Base-by-base conservation (phyloP, 2,329 filamentous ascomycete genomes). In the Apiospora phragmitis region DNA sequence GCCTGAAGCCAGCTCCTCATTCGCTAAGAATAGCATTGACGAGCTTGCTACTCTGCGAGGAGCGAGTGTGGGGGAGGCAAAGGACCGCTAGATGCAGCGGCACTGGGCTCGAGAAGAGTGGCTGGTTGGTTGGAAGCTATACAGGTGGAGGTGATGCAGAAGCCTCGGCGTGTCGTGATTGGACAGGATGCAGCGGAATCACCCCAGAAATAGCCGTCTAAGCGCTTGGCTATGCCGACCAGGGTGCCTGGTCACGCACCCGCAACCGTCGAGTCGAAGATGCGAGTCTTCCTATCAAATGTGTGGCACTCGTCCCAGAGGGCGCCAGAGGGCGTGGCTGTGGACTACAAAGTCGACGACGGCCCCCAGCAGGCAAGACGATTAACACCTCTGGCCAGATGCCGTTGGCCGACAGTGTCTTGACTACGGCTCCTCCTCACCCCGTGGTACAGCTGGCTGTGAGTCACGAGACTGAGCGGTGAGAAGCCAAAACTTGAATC, bases 1-100 rank as follows among this genome's bases (percentile, higher is more conserved):
- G 55, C 29, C 55, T 62, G 55, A 62, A 62, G 32, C 18, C 18
- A 14, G 32, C 55, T 62, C 69, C 65, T 67, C 66, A 68, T 65
- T 71, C 76, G 74, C 78, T 78, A 79, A 79, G 76, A 78, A 79
- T 79, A 79, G 76, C 75, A 76, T 74, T 73, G 69, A 55, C 65
- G 62, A 62, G 55, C 18, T 62, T 18, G 32, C 55, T 62, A 59
- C 55, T 38, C 55, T 62, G 55, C 55, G 55, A 62, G 55, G 55
- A 62, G 55, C 55, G 55, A 62, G 55, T 38, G 55, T 62, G 38
- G 55, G 55, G 9, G n/a, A 38, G 18, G 38, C 38, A 41, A n/a
- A 62, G 55, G 55, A 21, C 55, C 55, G 55, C 55, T 38, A 62
- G 55, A 62, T 62, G 51, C 51, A 75, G 74, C 73, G 75, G 73